Evolutionary conservation across 2,329 filamentous ascomycete genomes (phyloP).

Genomic region (Salinomyces thailandicus): DNA sequence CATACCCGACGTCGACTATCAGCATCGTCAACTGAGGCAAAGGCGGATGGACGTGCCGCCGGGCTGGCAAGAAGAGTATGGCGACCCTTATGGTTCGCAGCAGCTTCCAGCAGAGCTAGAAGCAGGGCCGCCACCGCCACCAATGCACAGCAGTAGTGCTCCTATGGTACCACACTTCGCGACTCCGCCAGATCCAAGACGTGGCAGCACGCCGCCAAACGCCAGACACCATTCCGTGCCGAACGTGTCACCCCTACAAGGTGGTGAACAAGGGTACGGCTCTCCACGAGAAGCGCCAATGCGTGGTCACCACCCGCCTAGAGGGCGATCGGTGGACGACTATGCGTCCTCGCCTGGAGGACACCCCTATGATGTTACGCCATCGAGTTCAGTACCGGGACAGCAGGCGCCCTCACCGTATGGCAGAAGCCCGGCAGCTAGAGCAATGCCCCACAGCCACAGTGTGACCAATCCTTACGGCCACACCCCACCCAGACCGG

Average conservation of each 20-base stretch:
- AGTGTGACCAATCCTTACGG: slow-evolving; percentile 24
- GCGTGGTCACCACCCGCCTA: slow-evolving; percentile 10
- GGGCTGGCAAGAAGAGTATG: slow-evolving; percentile 21
- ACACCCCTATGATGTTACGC: slow-evolving; percentile 20
- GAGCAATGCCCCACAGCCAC: slow-evolving; percentile 19
- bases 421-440: slow-evolving; percentile 12
- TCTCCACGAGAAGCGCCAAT: slow-evolving; percentile 14
- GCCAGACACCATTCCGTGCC: slow-evolving; percentile 18
- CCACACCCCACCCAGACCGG: slow-evolving; percentile 21
- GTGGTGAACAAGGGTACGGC: slow-evolving; percentile 19
- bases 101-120: slow-evolving; percentile 15
- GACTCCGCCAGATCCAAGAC: slow-evolving; percentile 12
- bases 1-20: slow-evolving; percentile 25
- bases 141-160: slow-evolving; percentile 27
- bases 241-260: slow-evolving; percentile 21
- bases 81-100: slow-evolving; percentile 10
- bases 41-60: slow-evolving; percentile 19
- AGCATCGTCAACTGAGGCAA: slow-evolving; percentile 20
- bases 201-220: slow-evolving; percentile 15
- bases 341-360: slow-evolving; percentile 19
- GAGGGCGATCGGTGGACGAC: slow-evolving; percentile 22
- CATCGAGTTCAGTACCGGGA: slow-evolving; percentile 15
- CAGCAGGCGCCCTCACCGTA: slow-evolving; percentile 17
- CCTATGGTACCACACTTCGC: slow-evolving; percentile 20
- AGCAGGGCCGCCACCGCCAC: slow-evolving; percentile 26